A percentile compares a stretch with the other conserved stretches of the same genome.
Conservation (phyloP, 116 monocot species). For the Trichopus zeylanicus region DNA sequence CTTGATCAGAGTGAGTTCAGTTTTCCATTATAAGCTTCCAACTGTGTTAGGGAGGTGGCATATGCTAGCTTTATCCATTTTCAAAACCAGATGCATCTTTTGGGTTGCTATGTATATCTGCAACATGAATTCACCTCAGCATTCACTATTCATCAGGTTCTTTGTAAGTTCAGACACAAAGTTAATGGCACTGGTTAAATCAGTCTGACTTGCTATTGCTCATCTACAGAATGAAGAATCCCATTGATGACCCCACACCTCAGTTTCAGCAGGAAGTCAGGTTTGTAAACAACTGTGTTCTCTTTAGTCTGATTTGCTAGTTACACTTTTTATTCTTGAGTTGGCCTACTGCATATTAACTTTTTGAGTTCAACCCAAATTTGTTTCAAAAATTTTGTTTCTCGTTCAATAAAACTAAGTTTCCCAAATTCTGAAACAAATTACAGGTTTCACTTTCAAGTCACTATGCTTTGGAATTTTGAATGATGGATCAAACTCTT, state of each 20-base stretch:
- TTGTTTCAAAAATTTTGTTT: not conserved
- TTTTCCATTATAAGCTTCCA: not conserved
- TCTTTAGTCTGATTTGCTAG: not conserved
- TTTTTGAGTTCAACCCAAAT: no score
- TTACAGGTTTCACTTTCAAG: constrained; percentile 5
- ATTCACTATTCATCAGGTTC: not conserved
- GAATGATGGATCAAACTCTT: not conserved
- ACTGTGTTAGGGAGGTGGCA: not conserved
- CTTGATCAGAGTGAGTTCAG: no score
- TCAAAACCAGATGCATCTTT: not conserved
- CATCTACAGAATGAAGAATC: not conserved
- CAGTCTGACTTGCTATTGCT: not conserved
- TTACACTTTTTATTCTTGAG: not conserved
- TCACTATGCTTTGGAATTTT: not conserved
- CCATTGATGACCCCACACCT: not conserved
- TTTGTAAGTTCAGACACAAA: not conserved
- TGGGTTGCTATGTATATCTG: not conserved
- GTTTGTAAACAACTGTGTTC: no score
- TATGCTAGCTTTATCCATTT: not conserved
- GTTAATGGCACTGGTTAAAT: not conserved
- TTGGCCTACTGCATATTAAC: no score
- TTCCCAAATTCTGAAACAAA: not conserved
- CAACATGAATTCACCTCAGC: not conserved
- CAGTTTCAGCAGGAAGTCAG: constrained; percentile 1
- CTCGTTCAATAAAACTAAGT: no score